Evolutionary conservation across 169 alveolate genomes (phyloP), one percentile per base, ranked within the genome.

Genomic region (Plasmodium gaboni): DNA sequence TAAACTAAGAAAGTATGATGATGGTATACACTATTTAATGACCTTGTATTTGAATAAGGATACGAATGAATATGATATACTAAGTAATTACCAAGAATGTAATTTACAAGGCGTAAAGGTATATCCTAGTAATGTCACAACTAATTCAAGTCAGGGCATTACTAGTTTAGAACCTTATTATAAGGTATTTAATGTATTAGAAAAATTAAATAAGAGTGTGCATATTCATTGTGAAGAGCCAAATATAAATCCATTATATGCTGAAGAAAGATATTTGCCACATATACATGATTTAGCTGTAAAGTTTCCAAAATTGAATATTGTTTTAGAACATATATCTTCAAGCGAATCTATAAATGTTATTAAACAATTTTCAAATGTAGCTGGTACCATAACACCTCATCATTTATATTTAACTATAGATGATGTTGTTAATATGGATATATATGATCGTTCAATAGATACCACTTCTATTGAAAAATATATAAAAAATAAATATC

Each of bases 91-190:
- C 24, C 42, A 69, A 57, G 65, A 65, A 13, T 89, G 90, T 44
- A 90, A 94, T 74, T 93, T 94, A 6, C 96, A 94, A 65, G 96
- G 96, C 68, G 93, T 94, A 24, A 94, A 94, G 88, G 83, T 94
- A 60, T 94, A 94, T 55, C 96, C 96, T 9, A 87, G 76, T 22
- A 92, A 93, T 51, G 94, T 88, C 10, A 94, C 96, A n/a, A 94
- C 96, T 7, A 94, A 94, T 69, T 94, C 96, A 6, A 63, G 73
- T 22, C 74, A 83, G 24, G 95, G 96, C 4, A 87, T 94, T 68
- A 69, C 78, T 26, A 91, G 73, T 1, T 74, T 94, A 61, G 95
- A 94, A 69, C 87, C 91, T 44, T 94, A 69, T 64, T 94, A 94
- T 59, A 92, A 93, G 22, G 51, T 94, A 28, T 94, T 94, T 53